Conservation (phyloP, 1,284 basidiomycete species). For the Boletus smithii region DNA sequence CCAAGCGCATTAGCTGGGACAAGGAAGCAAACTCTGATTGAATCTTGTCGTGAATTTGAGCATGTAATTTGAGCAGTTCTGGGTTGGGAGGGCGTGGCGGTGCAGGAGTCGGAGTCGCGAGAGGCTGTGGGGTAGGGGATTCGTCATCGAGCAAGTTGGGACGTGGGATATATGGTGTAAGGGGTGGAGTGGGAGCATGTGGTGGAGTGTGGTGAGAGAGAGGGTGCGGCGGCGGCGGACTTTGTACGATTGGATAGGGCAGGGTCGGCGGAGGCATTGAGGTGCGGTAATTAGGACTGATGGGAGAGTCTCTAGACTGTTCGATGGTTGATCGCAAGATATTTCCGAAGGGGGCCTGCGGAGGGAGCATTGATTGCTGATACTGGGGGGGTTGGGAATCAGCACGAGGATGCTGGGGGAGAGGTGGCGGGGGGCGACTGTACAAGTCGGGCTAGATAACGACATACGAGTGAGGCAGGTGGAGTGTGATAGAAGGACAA, state of each 20-base stretch:
- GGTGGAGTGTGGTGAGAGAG: slow-evolving; percentile 24
- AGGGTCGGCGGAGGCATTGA: slow-evolving; percentile 21
- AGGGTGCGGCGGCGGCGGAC: slow-evolving; percentile 17
- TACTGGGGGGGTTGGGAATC: slow-evolving; percentile 33
- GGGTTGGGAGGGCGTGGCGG: slow-evolving; percentile 89
- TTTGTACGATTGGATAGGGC: slow-evolving; percentile 21
- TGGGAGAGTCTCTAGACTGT: slow-evolving; percentile 24
- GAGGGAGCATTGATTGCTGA: slow-evolving; percentile 22
- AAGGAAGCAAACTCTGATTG: slow-evolving; percentile 66
- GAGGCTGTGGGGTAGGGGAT: slow-evolving; percentile 24
- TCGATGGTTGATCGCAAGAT: slow-evolving; percentile 23
- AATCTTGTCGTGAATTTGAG: slow-evolving; percentile 75
- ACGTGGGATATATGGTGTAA: too few species aligned
- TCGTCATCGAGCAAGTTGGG: slow-evolving; percentile 56
- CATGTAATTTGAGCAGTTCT: slow-evolving; percentile 82
- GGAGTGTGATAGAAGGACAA: neutral
- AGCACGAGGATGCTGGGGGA: slow-evolving; percentile 32
- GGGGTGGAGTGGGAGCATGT: slow-evolving; percentile 13
- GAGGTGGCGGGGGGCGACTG: slow-evolving; percentile 41
- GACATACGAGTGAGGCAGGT: slow-evolving; percentile 5
- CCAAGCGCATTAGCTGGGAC: slow-evolving; percentile 59
- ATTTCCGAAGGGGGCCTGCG: slow-evolving; percentile 23
- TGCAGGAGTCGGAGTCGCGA: slow-evolving; percentile 37
- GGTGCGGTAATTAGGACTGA: slow-evolving; percentile 32
- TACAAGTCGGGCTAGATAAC: slow-evolving; percentile 32